Percentiles rank a stretch among this genome's conserved stretches.
Evolutionary conservation across 1,284 basidiomycete genomes (phyloP).

Genomic region (Ceratobasidium sp.): DNA sequence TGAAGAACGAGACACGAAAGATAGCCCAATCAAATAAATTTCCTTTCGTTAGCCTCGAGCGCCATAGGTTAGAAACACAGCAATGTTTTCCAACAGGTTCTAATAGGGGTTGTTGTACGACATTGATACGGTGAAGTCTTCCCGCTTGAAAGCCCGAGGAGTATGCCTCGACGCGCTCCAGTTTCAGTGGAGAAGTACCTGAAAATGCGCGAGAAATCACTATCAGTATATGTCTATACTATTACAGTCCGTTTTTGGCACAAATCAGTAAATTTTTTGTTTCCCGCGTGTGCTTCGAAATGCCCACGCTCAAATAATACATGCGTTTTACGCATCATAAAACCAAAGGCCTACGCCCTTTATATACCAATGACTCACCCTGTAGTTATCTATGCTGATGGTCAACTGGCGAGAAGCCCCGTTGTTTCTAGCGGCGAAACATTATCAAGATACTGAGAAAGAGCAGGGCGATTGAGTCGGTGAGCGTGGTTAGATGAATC

Average conservation of each 20-base stretch:
- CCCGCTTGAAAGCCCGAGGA: neutral
- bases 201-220: neutral
- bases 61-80: too few species aligned
- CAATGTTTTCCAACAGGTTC: neutral
- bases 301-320: slow-evolving; percentile 11
- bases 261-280: neutral
- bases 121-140: neutral
- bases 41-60: too few species aligned
- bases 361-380: slow-evolving; percentile 3
- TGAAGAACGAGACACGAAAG: too few species aligned
- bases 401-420: neutral
- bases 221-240: neutral
- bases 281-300: neutral
- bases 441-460: neutral
- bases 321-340: slow-evolving; percentile 16
- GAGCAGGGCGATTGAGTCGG: neutral
- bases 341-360: neutral
- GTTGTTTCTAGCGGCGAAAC: neutral
- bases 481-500: neutral
- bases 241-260: neutral
- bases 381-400: neutral
- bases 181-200: neutral
- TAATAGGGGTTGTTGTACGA: neutral
- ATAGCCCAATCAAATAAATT: too few species aligned
- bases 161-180: neutral